Percentiles rank a stretch among this genome's conserved stretches.
These are phyloP conservation scores for Eragrostis nindensis DNA, from an alignment of 176 grass and related monocot species.

Conservation along the genomic window DNA sequence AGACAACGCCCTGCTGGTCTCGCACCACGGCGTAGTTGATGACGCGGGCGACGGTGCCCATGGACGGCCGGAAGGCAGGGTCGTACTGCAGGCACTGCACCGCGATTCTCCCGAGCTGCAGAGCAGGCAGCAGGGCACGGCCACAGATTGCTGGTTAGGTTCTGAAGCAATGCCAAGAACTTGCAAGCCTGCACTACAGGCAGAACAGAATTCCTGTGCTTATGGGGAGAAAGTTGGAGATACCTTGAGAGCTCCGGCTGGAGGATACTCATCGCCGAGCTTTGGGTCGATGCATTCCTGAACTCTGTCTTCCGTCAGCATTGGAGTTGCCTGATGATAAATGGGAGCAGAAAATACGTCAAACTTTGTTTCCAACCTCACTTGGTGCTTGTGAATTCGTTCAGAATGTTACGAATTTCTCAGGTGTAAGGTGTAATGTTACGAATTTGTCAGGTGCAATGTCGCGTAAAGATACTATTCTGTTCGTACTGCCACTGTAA, in stretches of 20 bases:
- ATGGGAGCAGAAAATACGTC: background rate
- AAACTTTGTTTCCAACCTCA: background rate
- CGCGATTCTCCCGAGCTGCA: conserved; percentile 56
- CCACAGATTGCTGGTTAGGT: background rate
- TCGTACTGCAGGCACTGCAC: conserved; percentile 54
- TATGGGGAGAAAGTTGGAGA: background rate
- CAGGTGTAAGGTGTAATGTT: background rate
- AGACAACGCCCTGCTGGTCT: conserved; percentile 55
- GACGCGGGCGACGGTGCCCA: conserved; percentile 52
- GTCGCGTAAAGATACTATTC: too few species aligned
- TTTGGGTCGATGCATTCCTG: conserved; percentile 55
- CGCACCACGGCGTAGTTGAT: conserved; percentile 56
- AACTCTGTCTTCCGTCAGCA: conserved; percentile 55
- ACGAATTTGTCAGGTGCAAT: too few species aligned
- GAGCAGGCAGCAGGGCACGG: conserved; percentile 28
- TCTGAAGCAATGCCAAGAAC: background rate
- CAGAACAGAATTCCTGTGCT: background rate
- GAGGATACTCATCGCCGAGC: conserved; percentile 45
- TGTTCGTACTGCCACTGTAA: background rate
- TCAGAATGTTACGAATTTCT: background rate
- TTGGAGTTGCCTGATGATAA: conserved; percentile 45
- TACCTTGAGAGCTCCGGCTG: conserved; percentile 52
- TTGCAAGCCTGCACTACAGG: background rate
- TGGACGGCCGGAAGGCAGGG: conserved; percentile 45
- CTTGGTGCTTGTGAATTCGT: background rate